phyloP scores from a whole-genome alignment of 495 filamentous ascomycete species.

The Wilcoxina mikolae region DNA sequence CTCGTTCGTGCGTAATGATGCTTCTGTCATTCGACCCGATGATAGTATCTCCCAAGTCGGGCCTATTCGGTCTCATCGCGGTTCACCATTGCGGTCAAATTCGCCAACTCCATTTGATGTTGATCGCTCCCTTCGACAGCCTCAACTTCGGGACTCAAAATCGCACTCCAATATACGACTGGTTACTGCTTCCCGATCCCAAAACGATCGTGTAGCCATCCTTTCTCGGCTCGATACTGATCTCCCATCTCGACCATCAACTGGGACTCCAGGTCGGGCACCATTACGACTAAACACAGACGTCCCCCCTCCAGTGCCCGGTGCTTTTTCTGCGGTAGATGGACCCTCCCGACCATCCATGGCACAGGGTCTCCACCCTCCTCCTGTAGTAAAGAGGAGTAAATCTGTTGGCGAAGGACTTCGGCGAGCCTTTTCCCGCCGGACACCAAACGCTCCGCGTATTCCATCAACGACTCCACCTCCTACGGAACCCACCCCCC shows the following conservation, averaged over 20 bases:
- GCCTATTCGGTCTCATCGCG: not conserved
- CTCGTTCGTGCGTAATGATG: not conserved
- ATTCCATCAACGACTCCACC: no score
- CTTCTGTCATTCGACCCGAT: not conserved
- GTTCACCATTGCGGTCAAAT: not conserved
- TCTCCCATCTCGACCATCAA: not conserved
- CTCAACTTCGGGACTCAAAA: not conserved
- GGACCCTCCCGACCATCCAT: not conserved
- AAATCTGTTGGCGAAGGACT: conserved; percentile 12
- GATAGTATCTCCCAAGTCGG: not conserved
- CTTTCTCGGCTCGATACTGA: not conserved
- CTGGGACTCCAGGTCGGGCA: not conserved
- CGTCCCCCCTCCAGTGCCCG: not conserved
- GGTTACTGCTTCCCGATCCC: not conserved
- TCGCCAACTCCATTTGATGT: conserved; percentile 7
- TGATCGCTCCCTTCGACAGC: conserved; percentile 3
- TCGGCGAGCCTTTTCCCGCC: conserved; percentile 24
- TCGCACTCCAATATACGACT: not conserved
- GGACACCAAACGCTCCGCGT: conserved; percentile 9
- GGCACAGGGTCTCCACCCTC: not conserved
- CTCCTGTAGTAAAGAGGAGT: conserved; percentile 2
- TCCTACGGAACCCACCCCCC: conserved; percentile 10
- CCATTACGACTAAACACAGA: not conserved
- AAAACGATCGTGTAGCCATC: not conserved
- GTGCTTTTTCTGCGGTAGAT: not conserved